Percentiles rank a stretch among this genome's conserved stretches.
Evolutionary conservation across 2,329 filamentous ascomycete genomes (phyloP).

Genomic region (Myriosclerotinia duriaeana): DNA sequence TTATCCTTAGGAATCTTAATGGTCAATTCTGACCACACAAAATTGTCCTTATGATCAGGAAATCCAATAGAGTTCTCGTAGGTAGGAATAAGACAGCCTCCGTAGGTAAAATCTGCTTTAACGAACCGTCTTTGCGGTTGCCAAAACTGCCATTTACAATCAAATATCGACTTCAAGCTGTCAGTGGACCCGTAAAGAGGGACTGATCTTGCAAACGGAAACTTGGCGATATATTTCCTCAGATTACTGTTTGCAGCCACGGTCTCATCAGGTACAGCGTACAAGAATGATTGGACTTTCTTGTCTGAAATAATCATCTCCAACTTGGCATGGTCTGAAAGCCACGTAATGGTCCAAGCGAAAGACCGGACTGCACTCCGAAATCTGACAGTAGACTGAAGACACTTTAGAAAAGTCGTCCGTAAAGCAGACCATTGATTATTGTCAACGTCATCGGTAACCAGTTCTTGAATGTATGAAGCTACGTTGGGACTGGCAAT

Average conservation of each 20-base stretch:
- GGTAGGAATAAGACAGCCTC: constrained; percentile 30
- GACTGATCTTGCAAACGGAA: constrained; percentile 50
- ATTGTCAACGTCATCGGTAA: constrained; percentile 33
- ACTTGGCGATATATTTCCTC: constrained; percentile 43
- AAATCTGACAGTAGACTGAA: constrained; percentile 43
- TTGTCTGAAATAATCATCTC: constrained; percentile 42
- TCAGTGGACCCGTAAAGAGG: constrained; percentile 31
- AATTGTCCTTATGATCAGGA: background rate
- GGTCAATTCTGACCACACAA: background rate
- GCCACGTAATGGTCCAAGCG: constrained; percentile 43
- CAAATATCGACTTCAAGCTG: constrained; percentile 36
- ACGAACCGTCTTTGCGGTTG: constrained; percentile 43
- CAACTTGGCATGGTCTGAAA: constrained; percentile 42
- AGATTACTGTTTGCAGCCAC: constrained; percentile 40
- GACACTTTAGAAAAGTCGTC: constrained; percentile 41
- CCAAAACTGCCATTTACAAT: constrained; percentile 48
- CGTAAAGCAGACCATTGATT: constrained; percentile 40
- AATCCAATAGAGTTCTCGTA: constrained; percentile 24
- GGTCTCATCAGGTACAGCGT: constrained; percentile 40
- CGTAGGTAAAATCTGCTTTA: constrained; percentile 43
- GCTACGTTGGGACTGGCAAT: constrained; percentile 31
- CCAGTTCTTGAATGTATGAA: constrained; percentile 41
- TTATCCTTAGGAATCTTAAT: background rate
- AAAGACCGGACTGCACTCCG: background rate
- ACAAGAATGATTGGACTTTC: constrained; percentile 49